Conservation (phyloP, 164 flowering plant species). For the Aristolochia fimbriata region DNA sequence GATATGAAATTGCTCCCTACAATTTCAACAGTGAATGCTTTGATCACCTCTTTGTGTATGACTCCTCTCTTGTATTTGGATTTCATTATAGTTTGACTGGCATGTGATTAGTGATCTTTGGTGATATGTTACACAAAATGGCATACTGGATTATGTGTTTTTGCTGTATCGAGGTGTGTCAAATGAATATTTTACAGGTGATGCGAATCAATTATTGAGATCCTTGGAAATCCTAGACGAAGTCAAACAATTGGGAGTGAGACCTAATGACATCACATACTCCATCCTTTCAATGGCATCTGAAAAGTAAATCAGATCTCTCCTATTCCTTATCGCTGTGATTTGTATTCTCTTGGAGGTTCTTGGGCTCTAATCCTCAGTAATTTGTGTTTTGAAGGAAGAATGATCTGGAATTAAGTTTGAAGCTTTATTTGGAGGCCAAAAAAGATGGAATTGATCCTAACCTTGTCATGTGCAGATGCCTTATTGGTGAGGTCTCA, state of each 20-base stretch:
- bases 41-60: constrained; percentile 88
- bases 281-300: constrained; percentile 65
- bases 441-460: constrained; percentile 54
- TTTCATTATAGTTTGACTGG: neutral
- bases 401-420: constrained; percentile 62
- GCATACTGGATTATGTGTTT: neutral
- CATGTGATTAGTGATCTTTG: neutral
- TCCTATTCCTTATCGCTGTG: neutral
- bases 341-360: neutral
- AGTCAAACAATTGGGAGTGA: constrained; percentile 47
- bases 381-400: constrained; percentile 30
- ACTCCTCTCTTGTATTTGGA: neutral
- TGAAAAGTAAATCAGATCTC: constrained; percentile 49
- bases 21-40: constrained; percentile 81
- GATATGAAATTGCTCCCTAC: constrained; percentile 48
- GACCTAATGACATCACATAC: constrained; percentile 60
- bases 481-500: constrained; percentile 51
- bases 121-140: neutral
- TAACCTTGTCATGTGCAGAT: constrained; percentile 50
- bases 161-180: neutral
- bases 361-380: constrained; percentile 2
- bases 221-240: constrained; percentile 65
- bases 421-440: constrained; percentile 55
- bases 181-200: constrained; percentile 37
- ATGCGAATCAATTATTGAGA: constrained; percentile 61